Percentiles rank a stretch among this genome's conserved stretches.
These are phyloP conservation scores for Papiliotrema fonsecae DNA, from an alignment of 1,284 basidiomycete genomes.

Conservation along the genomic window DNA sequence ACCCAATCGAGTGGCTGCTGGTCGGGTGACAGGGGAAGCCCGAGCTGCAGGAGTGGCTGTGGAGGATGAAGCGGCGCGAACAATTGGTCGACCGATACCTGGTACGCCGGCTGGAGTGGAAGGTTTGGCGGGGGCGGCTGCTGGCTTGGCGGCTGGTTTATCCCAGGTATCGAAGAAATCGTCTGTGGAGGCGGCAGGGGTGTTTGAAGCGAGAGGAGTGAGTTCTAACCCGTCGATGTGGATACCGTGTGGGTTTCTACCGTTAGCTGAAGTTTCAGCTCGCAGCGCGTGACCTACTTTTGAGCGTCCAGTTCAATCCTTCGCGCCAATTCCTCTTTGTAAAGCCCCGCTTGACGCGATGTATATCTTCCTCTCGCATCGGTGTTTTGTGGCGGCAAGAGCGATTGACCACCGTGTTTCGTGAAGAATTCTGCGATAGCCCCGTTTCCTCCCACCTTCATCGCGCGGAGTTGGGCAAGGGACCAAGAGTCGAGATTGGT, in stretches of 20 bases:
- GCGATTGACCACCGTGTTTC: constrained; percentile 69
- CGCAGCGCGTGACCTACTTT: constrained; percentile 51
- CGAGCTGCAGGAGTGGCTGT: constrained; percentile 8
- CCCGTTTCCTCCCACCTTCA: constrained; percentile 94
- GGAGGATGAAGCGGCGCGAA: constrained; percentile 51
- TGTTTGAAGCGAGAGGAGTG: constrained; percentile 50
- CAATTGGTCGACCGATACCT: constrained; percentile 46
- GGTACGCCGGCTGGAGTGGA: constrained; percentile 27
- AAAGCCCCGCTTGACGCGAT: constrained; percentile 73
- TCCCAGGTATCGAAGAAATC: constrained; percentile 98
- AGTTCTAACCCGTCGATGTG: constrained; percentile 66
- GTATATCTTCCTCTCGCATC: constrained; percentile 90
- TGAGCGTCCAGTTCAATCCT: constrained; percentile 75
- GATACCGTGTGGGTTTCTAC: constrained; percentile 69
- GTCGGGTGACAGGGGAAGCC: constrained; percentile 52
- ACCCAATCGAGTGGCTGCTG: constrained; percentile 49
- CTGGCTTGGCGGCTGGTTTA: constrained; percentile 55
- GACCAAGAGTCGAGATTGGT: constrained; percentile 97
- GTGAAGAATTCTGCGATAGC: constrained; percentile 87
- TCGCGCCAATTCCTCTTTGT: constrained; percentile 85
- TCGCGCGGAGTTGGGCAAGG: constrained; percentile 80
- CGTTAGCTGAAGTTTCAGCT: neutral
- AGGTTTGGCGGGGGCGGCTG: constrained; percentile 29
- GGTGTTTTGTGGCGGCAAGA: constrained; percentile 60
- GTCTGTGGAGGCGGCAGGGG: constrained; percentile 56